phyloP scores from a whole-genome alignment of 192 early-diverging fungal species.

The Coemansia sp. region DNA sequence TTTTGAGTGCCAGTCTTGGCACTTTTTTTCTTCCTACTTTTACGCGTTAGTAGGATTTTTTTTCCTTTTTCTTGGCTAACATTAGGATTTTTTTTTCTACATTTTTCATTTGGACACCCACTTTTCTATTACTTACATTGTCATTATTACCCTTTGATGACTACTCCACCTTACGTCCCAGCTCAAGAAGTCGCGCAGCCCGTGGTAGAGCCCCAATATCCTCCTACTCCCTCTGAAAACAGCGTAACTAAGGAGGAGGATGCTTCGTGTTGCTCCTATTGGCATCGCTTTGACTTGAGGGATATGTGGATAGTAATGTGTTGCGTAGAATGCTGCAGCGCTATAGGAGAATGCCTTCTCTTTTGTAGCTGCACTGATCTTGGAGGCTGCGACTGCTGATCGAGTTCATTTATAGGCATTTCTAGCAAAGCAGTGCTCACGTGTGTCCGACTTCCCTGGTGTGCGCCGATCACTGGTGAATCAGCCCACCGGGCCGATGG shows the following conservation, averaged over 20 bases:
- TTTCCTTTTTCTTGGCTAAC: not conserved
- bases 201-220: not conserved
- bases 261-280: not conserved
- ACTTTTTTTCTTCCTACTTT: not conserved
- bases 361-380: not conserved
- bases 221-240: not conserved
- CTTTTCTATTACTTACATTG: too few relatives aligned
- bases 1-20: too few relatives aligned
- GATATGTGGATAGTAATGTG: not conserved
- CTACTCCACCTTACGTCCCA: not conserved
- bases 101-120: too few relatives aligned
- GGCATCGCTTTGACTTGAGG: not conserved
- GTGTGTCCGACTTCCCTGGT: not conserved
- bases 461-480: not conserved
- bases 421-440: not conserved
- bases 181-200: not conserved
- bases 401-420: not conserved
- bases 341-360: not conserved
- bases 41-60: not conserved
- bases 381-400: not conserved
- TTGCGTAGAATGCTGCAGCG: not conserved
- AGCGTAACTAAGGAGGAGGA: not conserved
- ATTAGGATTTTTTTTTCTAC: not conserved
- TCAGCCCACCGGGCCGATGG: not conserved
- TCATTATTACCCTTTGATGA: not conserved